Conservation (phyloP, 805 yeast genomes). For the Candida golubevii region DNA sequence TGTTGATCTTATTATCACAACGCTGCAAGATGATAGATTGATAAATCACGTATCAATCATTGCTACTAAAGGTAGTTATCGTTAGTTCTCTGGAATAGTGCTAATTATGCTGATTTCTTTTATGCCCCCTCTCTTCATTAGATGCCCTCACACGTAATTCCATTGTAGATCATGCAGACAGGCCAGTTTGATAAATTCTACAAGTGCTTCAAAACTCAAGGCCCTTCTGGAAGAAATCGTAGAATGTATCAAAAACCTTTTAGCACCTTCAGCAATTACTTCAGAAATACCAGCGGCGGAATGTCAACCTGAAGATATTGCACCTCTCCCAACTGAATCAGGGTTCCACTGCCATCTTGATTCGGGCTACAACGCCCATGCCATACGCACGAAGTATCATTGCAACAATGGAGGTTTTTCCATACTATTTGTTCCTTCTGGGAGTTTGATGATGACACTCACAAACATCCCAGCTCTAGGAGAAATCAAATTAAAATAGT, state of each 20-base stretch:
- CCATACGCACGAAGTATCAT: slow-evolving; percentile 14
- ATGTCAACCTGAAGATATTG: slow-evolving; percentile 19
- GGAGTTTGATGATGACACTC: slow-evolving; percentile 12
- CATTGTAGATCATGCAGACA: too few species aligned
- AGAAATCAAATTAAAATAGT: slow-evolving; percentile 19
- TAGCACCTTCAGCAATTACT: slow-evolving; percentile 11
- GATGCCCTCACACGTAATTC: too few species aligned
- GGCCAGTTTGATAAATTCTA: too few species aligned
- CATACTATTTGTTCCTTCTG: slow-evolving; percentile 8
- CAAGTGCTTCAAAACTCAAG: slow-evolving; percentile 7
- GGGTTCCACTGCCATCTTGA: slow-evolving; percentile 19
- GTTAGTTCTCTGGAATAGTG: too few species aligned
- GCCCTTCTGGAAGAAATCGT: slow-evolving; percentile 13
- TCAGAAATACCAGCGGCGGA: slow-evolving; percentile 24
- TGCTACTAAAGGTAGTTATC: too few species aligned
- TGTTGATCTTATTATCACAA: too few species aligned
- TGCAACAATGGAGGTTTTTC: slow-evolving; percentile 9
- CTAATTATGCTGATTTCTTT: too few species aligned
- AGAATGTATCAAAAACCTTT: slow-evolving; percentile 11
- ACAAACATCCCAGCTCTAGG: slow-evolving; percentile 26
- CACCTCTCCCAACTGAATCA: slow-evolving; percentile 12
- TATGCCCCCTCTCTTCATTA: too few species aligned
- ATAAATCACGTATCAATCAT: too few species aligned
- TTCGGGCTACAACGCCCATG: slow-evolving; percentile 13
- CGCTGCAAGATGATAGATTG: too few species aligned